Percentiles rank a stretch among this genome's conserved stretches.
Evolutionary conservation across 345 rosid genomes (phyloP).

Genomic region (Nasturtium officinale): DNA sequence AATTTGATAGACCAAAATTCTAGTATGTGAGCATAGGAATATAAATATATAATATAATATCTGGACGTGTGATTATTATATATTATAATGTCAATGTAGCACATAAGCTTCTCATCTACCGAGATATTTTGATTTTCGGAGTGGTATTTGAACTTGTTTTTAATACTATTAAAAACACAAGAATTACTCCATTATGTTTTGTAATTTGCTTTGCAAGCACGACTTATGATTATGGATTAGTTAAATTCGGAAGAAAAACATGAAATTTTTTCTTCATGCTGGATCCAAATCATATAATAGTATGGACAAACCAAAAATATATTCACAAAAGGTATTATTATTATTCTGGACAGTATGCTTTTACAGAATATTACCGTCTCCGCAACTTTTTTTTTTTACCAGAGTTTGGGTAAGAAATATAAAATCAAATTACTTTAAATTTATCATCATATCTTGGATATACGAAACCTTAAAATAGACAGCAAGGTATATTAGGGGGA

Average conservation of each 20-base stretch:
- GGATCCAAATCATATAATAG: background rate
- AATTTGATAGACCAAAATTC: background rate
- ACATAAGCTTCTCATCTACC: background rate
- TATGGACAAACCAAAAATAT: constrained; percentile 2
- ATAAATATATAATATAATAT: background rate
- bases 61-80: constrained; percentile 3
- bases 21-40: constrained; percentile 7
- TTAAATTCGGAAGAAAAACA: background rate
- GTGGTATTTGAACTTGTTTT: too few species aligned
- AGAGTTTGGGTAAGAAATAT: constrained; percentile 2
- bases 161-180: too few species aligned
- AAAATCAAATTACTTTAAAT: background rate
- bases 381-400: background rate
- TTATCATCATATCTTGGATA: constrained; percentile 17
- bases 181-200: background rate
- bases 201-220: background rate
- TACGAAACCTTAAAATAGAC: constrained; percentile 21
- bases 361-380: background rate
- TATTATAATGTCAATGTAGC: background rate
- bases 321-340: background rate
- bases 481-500: constrained; percentile 16
- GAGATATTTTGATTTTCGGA: background rate
- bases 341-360: background rate
- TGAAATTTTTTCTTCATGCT: background rate
- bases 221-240: background rate